Conservation (phyloP, 2,329 filamentous ascomycete genomes). For the Hypoxylon sp. region DNA sequence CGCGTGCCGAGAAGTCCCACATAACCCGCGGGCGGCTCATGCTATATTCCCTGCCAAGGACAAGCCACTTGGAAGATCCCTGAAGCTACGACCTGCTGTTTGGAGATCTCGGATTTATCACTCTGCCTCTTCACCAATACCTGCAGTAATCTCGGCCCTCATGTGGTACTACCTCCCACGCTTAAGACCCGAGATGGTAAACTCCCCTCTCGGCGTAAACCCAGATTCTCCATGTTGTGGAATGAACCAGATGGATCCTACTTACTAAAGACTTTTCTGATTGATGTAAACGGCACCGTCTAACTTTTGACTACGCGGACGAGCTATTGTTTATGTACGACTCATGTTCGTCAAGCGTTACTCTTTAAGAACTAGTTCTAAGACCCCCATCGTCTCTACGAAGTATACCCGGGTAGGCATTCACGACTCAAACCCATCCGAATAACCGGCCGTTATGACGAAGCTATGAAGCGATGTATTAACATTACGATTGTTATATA, state of each 20-base stretch:
- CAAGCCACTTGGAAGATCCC: constrained; percentile 21
- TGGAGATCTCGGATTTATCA: constrained; percentile 17
- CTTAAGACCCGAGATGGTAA: constrained; percentile 11
- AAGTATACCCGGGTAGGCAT: neutral
- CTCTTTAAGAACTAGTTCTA: constrained; percentile 7
- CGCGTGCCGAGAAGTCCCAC: constrained; percentile 25
- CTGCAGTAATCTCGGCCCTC: constrained; percentile 16
- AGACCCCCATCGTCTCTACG: constrained; percentile 1
- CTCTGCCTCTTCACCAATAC: constrained; percentile 4
- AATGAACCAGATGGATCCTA: constrained; percentile 11
- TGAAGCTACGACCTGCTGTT: constrained; percentile 22
- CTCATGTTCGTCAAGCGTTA: constrained; percentile 7
- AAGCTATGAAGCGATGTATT: constrained; percentile 16
- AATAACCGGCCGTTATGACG: constrained; percentile 12
- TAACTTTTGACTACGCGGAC: neutral
- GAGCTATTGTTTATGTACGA: constrained; percentile 9
- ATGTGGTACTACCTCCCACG: constrained; percentile 23
- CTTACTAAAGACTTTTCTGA: constrained; percentile 27
- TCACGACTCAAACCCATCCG: constrained; percentile 4
- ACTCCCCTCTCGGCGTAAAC: constrained; percentile 14
- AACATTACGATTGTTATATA: constrained; percentile 8
- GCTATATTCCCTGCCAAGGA: constrained; percentile 23
- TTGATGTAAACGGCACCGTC: constrained; percentile 13
- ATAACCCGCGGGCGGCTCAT: constrained; percentile 32
- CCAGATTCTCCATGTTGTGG: constrained; percentile 11